Conservation (phyloP, 768 basidiomycete species). For the Stropharia rugosoannulata region DNA sequence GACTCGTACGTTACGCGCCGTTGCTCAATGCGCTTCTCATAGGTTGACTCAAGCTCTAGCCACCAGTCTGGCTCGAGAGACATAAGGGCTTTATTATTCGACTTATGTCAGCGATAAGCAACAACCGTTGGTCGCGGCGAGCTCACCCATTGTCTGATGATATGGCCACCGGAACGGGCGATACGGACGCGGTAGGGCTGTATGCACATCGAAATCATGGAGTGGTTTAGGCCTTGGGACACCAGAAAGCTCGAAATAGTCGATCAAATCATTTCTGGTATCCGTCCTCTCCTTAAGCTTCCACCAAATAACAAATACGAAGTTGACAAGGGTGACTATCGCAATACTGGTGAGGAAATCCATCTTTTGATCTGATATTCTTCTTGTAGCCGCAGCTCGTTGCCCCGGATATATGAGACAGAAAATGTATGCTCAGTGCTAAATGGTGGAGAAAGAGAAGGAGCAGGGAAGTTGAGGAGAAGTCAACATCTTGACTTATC, state of each 20-base stretch:
- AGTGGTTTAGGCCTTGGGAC: conserved; percentile 43
- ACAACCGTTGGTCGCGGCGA: background rate
- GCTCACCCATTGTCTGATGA: conserved; percentile 53
- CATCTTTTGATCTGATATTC: background rate
- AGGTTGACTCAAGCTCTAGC: conserved; percentile 57
- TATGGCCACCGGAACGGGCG: conserved; percentile 57
- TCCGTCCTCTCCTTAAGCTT: background rate
- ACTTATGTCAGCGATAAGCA: background rate
- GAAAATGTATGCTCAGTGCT: too few species aligned
- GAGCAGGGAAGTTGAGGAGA: too few species aligned
- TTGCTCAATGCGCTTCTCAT: conserved; percentile 40
- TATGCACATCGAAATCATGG: conserved; percentile 39
- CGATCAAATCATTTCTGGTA: background rate
- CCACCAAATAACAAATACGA: background rate
- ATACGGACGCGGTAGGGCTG: conserved; percentile 48
- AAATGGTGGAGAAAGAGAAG: too few species aligned
- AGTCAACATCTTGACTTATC: too few species aligned
- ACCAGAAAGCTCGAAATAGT: conserved; percentile 44
- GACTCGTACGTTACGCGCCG: conserved; percentile 36
- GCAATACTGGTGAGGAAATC: background rate
- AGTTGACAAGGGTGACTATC: background rate
- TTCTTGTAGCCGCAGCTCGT: too few species aligned
- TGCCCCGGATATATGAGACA: too few species aligned
- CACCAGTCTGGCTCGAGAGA: conserved; percentile 53
- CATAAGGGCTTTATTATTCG: conserved; percentile 35